Conservation (phyloP, 169 alveolate genomes). For the Eimeria tenella region DNA sequence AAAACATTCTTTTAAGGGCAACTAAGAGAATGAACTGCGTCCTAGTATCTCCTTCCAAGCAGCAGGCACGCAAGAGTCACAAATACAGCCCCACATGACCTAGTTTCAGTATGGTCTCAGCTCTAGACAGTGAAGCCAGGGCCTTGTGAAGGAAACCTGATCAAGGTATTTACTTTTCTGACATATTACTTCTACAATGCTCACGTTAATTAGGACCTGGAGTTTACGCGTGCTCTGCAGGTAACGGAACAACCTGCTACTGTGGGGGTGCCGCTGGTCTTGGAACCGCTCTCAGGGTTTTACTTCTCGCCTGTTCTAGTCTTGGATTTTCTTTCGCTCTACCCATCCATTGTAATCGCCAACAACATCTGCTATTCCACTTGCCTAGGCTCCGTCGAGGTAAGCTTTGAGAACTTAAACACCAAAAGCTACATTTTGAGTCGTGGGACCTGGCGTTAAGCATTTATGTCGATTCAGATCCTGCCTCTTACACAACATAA, state of each 20-base stretch:
- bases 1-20: constrained; percentile 75
- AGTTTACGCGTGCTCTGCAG: constrained; percentile 71
- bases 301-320: constrained; percentile 96
- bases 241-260: constrained; percentile 89
- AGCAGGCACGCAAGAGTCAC: constrained; percentile 50
- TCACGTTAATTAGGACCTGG: not conserved
- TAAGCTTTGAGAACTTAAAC: not conserved
- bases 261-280: constrained; percentile 91
- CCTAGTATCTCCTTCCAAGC: constrained; percentile 79
- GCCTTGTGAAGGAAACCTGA: too few species aligned
- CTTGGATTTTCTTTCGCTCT: constrained; percentile 96
- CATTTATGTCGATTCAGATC: not conserved
- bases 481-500: too few species aligned
- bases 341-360: constrained; percentile 98
- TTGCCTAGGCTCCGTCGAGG: constrained; percentile 85
- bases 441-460: not conserved
- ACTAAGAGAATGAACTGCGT: constrained; percentile 75
- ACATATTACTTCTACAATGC: not conserved
- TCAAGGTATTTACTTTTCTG: not conserved
- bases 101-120: too few species aligned
- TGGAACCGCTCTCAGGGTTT: constrained; percentile 95
- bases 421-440: not conserved
- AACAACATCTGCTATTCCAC: constrained; percentile 96
- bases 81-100: too few species aligned
- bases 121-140: too few species aligned